Percentiles rank a stretch among this genome's conserved stretches.
phyloP scores from a whole-genome alignment of 768 basidiomycete species.

The Tephrocybe sp. region DNA sequence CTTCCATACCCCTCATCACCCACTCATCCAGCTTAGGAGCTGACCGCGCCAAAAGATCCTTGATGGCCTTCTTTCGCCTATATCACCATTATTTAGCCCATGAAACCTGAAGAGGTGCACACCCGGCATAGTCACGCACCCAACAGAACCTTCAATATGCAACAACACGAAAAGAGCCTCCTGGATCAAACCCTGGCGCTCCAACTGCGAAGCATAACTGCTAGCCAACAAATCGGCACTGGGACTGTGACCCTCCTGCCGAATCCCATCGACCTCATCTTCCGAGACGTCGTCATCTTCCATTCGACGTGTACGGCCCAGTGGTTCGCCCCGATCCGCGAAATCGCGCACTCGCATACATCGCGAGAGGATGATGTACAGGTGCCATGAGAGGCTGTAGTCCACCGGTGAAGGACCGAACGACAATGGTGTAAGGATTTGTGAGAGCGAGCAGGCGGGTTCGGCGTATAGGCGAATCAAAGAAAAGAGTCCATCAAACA shows the following conservation, averaged over 20 bases:
- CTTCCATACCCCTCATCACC: constrained; percentile 67
- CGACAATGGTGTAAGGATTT: constrained; percentile 67
- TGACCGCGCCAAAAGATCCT: constrained; percentile 72
- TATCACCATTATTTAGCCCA: constrained; percentile 3
- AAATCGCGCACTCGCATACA: constrained; percentile 85
- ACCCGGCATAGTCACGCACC: constrained; percentile 56
- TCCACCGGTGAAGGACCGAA: constrained; percentile 77
- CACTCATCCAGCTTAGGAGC: constrained; percentile 68
- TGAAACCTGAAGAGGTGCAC: constrained; percentile 23
- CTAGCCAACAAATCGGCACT: constrained; percentile 81
- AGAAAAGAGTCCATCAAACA: constrained; percentile 73
- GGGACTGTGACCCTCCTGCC: constrained; percentile 54
- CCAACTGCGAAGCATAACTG: constrained; percentile 85
- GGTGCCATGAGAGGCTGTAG: constrained; percentile 85
- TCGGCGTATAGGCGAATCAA: constrained; percentile 79
- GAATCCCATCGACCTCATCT: constrained; percentile 42
- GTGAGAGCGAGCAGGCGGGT: constrained; percentile 66
- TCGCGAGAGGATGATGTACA: constrained; percentile 84
- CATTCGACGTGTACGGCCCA: constrained; percentile 26
- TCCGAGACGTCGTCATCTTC: constrained; percentile 22
- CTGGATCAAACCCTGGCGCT: constrained; percentile 74
- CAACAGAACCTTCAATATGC: constrained; percentile 76
- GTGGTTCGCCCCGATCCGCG: constrained; percentile 67
- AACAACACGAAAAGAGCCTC: constrained; percentile 88
- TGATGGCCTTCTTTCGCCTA: constrained; percentile 82